Conservation (phyloP, 2,329 filamentous ascomycete species). For the Penicillium sp. region DNA sequence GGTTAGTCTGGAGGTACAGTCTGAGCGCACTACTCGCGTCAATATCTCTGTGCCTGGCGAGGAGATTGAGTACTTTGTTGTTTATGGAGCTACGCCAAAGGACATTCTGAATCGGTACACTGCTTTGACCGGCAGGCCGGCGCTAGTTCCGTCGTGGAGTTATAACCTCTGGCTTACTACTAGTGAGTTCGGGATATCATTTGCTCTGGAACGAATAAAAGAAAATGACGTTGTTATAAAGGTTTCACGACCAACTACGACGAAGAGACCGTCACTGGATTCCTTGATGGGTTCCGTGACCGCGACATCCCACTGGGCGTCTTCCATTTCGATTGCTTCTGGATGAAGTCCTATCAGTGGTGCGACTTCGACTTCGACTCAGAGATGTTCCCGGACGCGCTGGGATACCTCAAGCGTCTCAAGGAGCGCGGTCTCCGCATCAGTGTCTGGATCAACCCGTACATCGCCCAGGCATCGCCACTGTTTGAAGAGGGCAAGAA, state of each 20-base stretch:
- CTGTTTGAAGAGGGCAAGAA: conserved; percentile 62
- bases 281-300: conserved; percentile 67
- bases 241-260: conserved; percentile 74
- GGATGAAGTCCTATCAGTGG: conserved; percentile 74
- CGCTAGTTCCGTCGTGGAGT: conserved; percentile 69
- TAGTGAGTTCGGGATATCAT: conserved; percentile 19
- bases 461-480: conserved; percentile 68
- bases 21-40: conserved; percentile 68
- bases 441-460: conserved; percentile 76
- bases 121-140: conserved; percentile 64
- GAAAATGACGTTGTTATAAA: neutral
- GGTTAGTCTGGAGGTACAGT: conserved; percentile 72
- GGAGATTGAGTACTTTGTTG: conserved; percentile 70
- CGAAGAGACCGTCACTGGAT: conserved; percentile 64
- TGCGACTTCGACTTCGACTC: conserved; percentile 71
- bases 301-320: conserved; percentile 67
- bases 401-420: conserved; percentile 62
- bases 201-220: neutral
- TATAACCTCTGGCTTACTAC: conserved; percentile 77
- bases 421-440: conserved; percentile 66
- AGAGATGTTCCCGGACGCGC: conserved; percentile 67
- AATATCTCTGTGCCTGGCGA: conserved; percentile 70
- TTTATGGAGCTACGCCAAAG: conserved; percentile 70
- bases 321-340: conserved; percentile 77
- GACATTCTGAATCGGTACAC: conserved; percentile 69